A percentile compares a stretch with the other conserved stretches of the same genome.
Conservation (phyloP, 2,329 filamentous ascomycete species). For the Ophiostoma sp. region DNA sequence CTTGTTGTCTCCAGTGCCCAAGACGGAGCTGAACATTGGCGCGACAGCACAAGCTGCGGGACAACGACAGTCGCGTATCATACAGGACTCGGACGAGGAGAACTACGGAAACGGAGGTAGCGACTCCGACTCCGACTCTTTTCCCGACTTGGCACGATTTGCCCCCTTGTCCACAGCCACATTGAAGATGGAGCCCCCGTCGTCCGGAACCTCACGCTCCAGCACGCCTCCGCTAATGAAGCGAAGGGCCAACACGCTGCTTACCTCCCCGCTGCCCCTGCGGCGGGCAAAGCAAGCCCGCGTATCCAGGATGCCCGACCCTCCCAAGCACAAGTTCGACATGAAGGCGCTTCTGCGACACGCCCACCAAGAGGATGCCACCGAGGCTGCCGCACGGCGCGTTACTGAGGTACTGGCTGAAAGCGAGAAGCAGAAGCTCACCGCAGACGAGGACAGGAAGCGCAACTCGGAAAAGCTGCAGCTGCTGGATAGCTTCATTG, state of each 20-base stretch:
- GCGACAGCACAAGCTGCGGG: not conserved
- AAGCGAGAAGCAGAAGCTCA: conserved; percentile 20
- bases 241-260: conserved; percentile 23
- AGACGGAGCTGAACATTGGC: not conserved
- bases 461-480: conserved; percentile 25
- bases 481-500: conserved; percentile 33
- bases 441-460: conserved; percentile 15
- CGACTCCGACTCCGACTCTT: conserved; percentile 16
- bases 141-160: conserved; percentile 16
- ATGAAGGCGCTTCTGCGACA: conserved; percentile 57
- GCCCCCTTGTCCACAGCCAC: not conserved
- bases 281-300: conserved; percentile 25
- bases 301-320: conserved; percentile 24
- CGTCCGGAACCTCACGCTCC: not conserved
- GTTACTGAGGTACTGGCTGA: conserved; percentile 37
- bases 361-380: conserved; percentile 54
- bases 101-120: conserved; percentile 12
- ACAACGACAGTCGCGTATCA: conserved; percentile 5
- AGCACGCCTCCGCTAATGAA: conserved; percentile 22
- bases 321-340: conserved; percentile 57
- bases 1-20: not conserved
- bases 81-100: conserved; percentile 24
- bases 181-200: not conserved
- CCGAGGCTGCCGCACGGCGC: conserved; percentile 50
- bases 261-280: conserved; percentile 44